Evolutionary conservation across 768 basidiomycete species (phyloP).

Genomic region (Cyclocybe cylindracea): DNA sequence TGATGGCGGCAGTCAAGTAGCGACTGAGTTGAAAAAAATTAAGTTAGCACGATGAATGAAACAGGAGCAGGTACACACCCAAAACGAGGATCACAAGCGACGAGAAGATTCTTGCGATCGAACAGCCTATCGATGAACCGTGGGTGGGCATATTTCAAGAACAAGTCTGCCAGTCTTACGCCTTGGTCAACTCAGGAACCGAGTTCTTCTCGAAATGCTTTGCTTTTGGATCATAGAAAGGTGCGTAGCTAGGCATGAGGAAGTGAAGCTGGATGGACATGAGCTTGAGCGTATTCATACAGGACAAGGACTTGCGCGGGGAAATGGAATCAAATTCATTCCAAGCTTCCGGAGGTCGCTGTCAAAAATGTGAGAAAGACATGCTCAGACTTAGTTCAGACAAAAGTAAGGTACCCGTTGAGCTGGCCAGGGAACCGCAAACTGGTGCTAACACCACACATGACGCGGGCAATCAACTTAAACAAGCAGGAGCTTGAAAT

Average conservation of each 20-base stretch:
- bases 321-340: constrained; percentile 96
- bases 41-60: background rate
- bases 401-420: constrained; percentile 61
- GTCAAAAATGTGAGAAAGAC: constrained; percentile 4
- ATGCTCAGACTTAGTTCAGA: background rate
- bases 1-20: constrained; percentile 84
- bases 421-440: constrained; percentile 93
- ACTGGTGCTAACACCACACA: constrained; percentile 93
- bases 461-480: constrained; percentile 81
- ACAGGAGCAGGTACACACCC: constrained; percentile 46
- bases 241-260: constrained; percentile 94
- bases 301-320: constrained; percentile 58
- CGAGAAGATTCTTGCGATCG: constrained; percentile 77
- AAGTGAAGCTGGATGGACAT: constrained; percentile 75
- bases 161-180: constrained; percentile 43
- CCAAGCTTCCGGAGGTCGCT: constrained; percentile 88
- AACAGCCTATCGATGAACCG: constrained; percentile 56
- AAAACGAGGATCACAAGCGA: constrained; percentile 79
- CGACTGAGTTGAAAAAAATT: constrained; percentile 44
- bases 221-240: constrained; percentile 72
- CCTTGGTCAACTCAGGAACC: constrained; percentile 70
- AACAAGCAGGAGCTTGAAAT: background rate
- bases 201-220: constrained; percentile 60
- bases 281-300: background rate
- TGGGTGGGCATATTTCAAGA: background rate